phyloP scores from a whole-genome alignment of 441 rosid species.

The Macaranga tanarius region DNA sequence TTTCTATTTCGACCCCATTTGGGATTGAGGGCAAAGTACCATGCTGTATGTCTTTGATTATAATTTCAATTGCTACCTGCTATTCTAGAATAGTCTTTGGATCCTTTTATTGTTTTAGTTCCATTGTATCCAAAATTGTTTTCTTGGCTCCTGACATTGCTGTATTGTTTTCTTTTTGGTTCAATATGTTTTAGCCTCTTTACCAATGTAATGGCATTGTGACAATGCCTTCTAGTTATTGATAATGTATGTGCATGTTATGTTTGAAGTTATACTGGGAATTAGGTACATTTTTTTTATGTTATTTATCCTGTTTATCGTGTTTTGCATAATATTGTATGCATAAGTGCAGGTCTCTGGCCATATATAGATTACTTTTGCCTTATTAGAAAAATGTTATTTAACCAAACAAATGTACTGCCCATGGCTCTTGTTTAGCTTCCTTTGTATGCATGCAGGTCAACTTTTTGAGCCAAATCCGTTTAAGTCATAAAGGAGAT shows the following conservation, averaged over 20 bases:
- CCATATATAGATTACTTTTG: background rate
- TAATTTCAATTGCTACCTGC: constrained; percentile 1
- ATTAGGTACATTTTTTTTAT: background rate
- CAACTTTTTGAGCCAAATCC: constrained; percentile 88
- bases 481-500: constrained; percentile 73
- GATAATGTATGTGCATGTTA: background rate
- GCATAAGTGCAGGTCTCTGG: background rate
- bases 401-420: background rate
- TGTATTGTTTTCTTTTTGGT: background rate
- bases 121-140: background rate
- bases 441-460: constrained; percentile 47
- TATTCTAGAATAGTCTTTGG: constrained; percentile 1
- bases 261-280: no score
- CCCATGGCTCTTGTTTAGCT: constrained; percentile 16
- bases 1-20: constrained; percentile 92
- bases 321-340: background rate
- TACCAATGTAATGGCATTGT: background rate
- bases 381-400: background rate
- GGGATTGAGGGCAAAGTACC: constrained; percentile 81
- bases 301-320: background rate
- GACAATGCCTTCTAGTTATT: background rate
- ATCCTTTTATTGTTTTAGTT: background rate
- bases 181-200: background rate
- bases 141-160: background rate
- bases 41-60: constrained; percentile 58